Base-by-base conservation (phyloP, 176 grass and related monocot species). In the Cenchrus americanus region DNA sequence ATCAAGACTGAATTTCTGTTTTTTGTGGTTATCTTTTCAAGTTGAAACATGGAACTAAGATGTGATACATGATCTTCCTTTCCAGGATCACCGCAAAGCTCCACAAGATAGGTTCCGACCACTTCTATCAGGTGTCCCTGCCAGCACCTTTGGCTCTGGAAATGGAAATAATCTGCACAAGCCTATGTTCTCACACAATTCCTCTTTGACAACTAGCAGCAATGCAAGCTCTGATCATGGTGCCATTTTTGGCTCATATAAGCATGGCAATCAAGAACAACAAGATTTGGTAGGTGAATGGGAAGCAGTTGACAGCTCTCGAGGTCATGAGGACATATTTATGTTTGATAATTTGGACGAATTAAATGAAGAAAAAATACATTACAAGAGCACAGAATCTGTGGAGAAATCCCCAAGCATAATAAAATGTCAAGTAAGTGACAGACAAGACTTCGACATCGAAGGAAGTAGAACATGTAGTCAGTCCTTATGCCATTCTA, bases 61-160 rank as follows among this genome's bases (percentile, higher is more conserved):
- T 81, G 80, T 79, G 62, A 89, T 43, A 52, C 48, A 48, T 80
- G 49, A 40, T 79, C 22, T 90, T 75, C 12, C 19, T 50, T 95
- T 84, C 30, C 80, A 98, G 96, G 96, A 95, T 80, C 93, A 95
- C 50, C 89, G 73, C 42, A 98, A 95, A 88, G 75, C 81, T 74
- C 96, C 93, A 40, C 89, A 92, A 71, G 89, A 95, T 84, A 98
- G 91, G 87, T 98, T 98, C 74, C 89, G 96, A 27, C 89, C 96
- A 88, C 87, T 98, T 63, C 81, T 98, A 66, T 98, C 96, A 77
- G 90, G 89, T 90, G 91, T 92, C 34, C 96, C 96, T 73, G 69
- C 85, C 50, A 86, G 80, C 14, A 92, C 91, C 78, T 86, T 95
- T 71, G 74, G 84, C 73, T 32, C 66, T 88, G 89, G 80, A 32